A percentile compares a stretch with the other conserved stretches of the same genome.
phyloP scores from a whole-genome alignment of 805 yeast species.

The Ogataea pilisensis region DNA sequence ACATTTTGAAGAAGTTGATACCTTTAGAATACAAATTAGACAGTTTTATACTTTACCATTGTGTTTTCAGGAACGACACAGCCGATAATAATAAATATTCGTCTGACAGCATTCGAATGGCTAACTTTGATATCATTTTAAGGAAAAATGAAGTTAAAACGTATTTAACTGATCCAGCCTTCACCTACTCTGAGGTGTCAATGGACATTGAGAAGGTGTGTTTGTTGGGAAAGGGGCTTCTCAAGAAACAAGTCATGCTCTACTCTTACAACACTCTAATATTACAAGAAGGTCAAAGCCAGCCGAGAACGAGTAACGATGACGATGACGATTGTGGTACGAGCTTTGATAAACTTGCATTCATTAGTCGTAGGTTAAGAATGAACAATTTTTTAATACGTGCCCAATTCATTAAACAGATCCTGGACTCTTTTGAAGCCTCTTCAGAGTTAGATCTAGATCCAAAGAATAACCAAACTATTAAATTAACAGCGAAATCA shows the following conservation, averaged over 20 bases:
- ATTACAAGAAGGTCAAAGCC: too few species aligned
- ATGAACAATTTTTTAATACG: background rate
- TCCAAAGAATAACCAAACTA: slow-evolving; percentile 2
- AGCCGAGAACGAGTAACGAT: too few species aligned
- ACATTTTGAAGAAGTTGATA: slow-evolving; percentile 18
- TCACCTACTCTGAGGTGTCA: background rate
- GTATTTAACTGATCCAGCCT: background rate
- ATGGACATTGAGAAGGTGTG: background rate
- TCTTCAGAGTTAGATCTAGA: slow-evolving; percentile 6
- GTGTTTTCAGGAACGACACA: slow-evolving; percentile 16
- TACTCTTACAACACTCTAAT: background rate
- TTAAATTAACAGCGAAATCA: slow-evolving; percentile 17
- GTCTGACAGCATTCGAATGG: too few species aligned
- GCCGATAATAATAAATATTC: background rate
- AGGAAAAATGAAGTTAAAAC: background rate
- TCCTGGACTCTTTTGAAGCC: background rate
- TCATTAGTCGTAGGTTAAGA: background rate
- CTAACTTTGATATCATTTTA: too few species aligned
- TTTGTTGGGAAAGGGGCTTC: background rate
- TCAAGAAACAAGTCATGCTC: background rate
- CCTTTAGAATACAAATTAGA: slow-evolving; percentile 22
- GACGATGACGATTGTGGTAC: too few species aligned
- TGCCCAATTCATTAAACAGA: slow-evolving; percentile 1
- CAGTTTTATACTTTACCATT: slow-evolving; percentile 18
- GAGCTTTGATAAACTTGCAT: background rate